phyloP scores from a whole-genome alignment of 345 rosid species.

The Acer campestre region DNA sequence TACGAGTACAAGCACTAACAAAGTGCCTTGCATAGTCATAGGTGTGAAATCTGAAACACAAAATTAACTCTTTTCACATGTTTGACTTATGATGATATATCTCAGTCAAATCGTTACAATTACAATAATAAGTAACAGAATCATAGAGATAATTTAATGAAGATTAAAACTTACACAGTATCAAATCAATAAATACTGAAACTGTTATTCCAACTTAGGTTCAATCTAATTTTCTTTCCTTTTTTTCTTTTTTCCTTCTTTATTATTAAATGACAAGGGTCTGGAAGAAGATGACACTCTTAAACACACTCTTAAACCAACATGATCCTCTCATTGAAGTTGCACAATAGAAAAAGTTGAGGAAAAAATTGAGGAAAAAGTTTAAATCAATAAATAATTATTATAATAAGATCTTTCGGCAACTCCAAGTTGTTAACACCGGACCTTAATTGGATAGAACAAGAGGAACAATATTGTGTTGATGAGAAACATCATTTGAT shows the following conservation, averaged over 20 bases:
- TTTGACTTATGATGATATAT: not conserved
- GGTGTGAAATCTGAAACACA: conserved; percentile 74
- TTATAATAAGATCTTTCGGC: not conserved
- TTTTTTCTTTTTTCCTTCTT: not conserved
- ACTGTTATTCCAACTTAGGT: not conserved
- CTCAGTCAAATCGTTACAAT: not conserved
- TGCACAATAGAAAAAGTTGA: not conserved
- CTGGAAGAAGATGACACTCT: not conserved
- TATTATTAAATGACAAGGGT: not conserved
- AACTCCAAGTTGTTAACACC: conserved; percentile 1
- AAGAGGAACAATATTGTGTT: not conserved
- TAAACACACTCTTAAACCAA: not conserved
- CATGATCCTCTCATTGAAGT: conserved; percentile 4
- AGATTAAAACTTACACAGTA: not conserved
- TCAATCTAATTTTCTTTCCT: not conserved
- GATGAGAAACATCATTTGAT: not conserved
- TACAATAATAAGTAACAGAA: not conserved
- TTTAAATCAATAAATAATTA: not conserved
- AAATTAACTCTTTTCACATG: not conserved
- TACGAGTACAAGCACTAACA: conserved; percentile 99
- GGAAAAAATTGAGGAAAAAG: not conserved
- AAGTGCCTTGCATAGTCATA: conserved; percentile 99
- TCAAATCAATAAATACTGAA: not conserved
- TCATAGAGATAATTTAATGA: not conserved
- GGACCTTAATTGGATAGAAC: not conserved